Percentiles rank a stretch among this genome's conserved stretches.
phyloP scores from a whole-genome alignment of 78 protist species.

The Dictyostelium firmibasis region DNA sequence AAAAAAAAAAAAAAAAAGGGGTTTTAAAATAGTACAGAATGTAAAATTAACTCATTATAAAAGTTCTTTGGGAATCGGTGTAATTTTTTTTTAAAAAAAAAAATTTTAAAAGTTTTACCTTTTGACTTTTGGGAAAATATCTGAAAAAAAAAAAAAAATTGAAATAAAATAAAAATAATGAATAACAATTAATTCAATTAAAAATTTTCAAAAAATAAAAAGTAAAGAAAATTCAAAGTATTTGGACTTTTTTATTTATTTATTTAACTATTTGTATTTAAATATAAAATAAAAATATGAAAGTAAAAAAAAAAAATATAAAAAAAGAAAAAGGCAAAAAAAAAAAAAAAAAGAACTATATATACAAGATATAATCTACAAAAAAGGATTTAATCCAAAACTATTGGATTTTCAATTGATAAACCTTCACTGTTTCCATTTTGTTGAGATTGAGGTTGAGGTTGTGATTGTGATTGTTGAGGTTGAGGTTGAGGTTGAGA shows the following conservation, averaged over 20 bases:
- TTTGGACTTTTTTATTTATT: too few species aligned
- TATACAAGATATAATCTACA: too few species aligned
- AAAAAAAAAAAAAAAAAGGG: background rate
- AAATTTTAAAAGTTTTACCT: background rate
- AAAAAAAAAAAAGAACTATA: too few species aligned
- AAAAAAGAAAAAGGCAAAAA: too few species aligned
- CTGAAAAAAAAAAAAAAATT: conserved; percentile 78
- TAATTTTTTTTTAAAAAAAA: background rate
- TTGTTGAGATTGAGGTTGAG: background rate
- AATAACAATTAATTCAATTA: conserved; percentile 92
- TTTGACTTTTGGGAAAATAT: background rate
- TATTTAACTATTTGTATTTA: too few species aligned
- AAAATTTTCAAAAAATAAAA: background rate
- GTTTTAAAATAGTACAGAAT: too few species aligned
- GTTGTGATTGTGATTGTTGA: conserved; percentile 17
- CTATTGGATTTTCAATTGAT: background rate
- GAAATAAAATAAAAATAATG: conserved; percentile 88
- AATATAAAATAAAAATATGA: too few species aligned
- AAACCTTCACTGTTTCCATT: too few species aligned
- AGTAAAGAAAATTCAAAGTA: background rate
- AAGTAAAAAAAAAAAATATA: too few species aligned
- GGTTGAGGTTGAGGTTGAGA: background rate
- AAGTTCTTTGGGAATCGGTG: background rate
- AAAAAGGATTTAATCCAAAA: background rate
- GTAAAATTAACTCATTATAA: background rate